phyloP scores from a whole-genome alignment of 257 asterid genomes.

The Petunia axillaris region DNA sequence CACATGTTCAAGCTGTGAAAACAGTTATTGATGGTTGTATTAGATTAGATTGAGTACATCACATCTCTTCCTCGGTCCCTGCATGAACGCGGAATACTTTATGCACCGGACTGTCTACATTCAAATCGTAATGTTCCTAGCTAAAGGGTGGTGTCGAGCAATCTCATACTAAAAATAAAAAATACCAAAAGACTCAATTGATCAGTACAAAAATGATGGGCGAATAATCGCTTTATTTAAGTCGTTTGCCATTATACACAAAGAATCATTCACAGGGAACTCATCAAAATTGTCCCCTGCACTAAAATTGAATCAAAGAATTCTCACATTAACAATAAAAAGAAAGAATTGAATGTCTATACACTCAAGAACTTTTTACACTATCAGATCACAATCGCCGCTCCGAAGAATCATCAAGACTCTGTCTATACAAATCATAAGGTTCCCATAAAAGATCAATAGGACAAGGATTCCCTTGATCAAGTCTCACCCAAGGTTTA shows the following conservation, averaged over 20 bases:
- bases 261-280: neutral
- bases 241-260: neutral
- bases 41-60: too few relatives aligned
- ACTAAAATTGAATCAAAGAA: neutral
- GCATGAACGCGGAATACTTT: too few relatives aligned
- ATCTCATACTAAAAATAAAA: neutral
- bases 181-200: neutral
- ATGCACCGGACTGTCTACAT: too few relatives aligned
- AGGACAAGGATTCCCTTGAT: conserved; percentile 54
- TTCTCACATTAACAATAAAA: neutral
- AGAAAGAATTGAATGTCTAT: neutral
- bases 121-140: too few relatives aligned
- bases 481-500: conserved; percentile 84
- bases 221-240: neutral
- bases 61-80: too few relatives aligned
- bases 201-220: neutral
- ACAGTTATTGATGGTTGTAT: too few relatives aligned
- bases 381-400: neutral
- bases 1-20: too few relatives aligned
- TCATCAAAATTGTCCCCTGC: conserved; percentile 5
- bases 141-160: too few relatives aligned
- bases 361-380: neutral
- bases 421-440: conserved; percentile 46
- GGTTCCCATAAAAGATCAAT: conserved; percentile 70
- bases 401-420: neutral